Conservation (phyloP, 2,329 filamentous ascomycete species). For the Trichophyton verrucosum region DNA sequence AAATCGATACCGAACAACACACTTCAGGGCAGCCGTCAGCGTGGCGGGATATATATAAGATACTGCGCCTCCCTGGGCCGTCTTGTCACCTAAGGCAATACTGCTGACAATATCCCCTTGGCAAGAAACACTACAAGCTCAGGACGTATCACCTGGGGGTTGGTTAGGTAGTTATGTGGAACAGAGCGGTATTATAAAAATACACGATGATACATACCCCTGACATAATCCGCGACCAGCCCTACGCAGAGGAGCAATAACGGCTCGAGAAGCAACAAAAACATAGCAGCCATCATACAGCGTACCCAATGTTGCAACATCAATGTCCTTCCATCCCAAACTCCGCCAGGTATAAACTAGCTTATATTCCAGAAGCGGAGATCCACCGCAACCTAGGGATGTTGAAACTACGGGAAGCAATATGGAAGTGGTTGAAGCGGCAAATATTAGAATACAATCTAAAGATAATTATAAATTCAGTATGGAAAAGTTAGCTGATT, state of each 20-base stretch:
- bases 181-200: conserved; percentile 16
- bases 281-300: conserved; percentile 8
- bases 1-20: conserved; percentile 8
- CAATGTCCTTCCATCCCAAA: conserved; percentile 17
- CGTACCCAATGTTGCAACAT: conserved; percentile 20
- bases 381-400: no score
- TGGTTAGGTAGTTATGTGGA: conserved; percentile 19
- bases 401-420: no score
- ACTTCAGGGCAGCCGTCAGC: conserved; percentile 7
- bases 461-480: no score
- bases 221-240: conserved; percentile 21
- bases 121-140: conserved; percentile 26
- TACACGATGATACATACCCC: conserved; percentile 20
- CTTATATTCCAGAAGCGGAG: background rate
- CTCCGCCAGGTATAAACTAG: conserved; percentile 8
- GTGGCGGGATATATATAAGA: conserved; percentile 8
- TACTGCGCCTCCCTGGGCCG: no score
- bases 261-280: conserved; percentile 17
- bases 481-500: no score
- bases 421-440: no score
- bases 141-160: conserved; percentile 19
- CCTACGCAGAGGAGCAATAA: conserved; percentile 24
- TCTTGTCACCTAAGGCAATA: conserved; percentile 8
- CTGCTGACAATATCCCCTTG: conserved; percentile 23
- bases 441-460: no score